These are phyloP conservation scores for Hypoxylon rickii DNA, from an alignment of 495 filamentous ascomycete genomes.

Conservation along the genomic window DNA sequence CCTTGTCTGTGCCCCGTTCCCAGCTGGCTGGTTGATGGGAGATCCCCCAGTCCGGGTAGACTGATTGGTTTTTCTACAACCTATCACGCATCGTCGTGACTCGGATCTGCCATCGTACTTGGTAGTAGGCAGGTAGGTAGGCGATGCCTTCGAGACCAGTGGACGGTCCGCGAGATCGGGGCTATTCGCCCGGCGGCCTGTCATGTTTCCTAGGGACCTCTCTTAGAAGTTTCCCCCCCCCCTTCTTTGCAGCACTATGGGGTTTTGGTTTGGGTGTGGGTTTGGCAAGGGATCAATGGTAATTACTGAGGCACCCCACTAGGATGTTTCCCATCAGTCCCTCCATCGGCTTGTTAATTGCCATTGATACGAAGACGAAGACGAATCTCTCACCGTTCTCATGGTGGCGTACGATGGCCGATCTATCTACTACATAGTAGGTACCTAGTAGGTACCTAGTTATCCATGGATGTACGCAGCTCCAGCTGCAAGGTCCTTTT, in stretches of 20 bases:
- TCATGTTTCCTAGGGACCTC: background rate
- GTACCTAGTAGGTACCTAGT: no score
- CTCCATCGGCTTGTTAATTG: conserved; percentile 10
- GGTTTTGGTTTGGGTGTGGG: no score
- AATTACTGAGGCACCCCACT: background rate
- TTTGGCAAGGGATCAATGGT: conserved; percentile 9
- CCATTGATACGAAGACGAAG: no score
- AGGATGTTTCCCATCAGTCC: conserved; percentile 1
- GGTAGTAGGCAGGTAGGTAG: background rate
- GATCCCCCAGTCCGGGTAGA: conserved; percentile 28
- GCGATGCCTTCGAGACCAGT: no score
- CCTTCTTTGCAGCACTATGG: no score
- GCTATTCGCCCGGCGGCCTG: background rate
- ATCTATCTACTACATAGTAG: no score
- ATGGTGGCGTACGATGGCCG: conserved; percentile 26
- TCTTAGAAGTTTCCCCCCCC: no score
- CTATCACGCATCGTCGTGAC: no score
- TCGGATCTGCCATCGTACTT: no score
- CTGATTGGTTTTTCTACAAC: conserved; percentile 28
- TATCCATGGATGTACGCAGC: no score
- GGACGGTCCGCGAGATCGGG: conserved; percentile 7
- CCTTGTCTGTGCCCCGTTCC: conserved; percentile 31
- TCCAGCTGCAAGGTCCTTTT: conserved; percentile 27
- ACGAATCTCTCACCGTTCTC: conserved; percentile 3
- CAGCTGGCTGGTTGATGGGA: conserved; percentile 40